Conservation (phyloP, 1,284 basidiomycete species). For the Cronartium ribicola region DNA sequence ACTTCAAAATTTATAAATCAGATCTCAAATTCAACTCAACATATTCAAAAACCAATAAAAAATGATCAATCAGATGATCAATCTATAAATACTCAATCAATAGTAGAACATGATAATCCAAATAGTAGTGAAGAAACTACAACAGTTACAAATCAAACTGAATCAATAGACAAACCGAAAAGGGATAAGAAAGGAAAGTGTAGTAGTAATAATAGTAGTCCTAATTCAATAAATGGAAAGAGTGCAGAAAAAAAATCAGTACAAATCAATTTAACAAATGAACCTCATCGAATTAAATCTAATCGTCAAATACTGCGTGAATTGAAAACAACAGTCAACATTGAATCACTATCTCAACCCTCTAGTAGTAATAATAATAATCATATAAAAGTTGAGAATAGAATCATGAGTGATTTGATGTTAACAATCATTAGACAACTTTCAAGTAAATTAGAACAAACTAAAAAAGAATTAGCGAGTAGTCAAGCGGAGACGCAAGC, state of each 20-base stretch:
- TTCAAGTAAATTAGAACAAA: conserved; percentile 14
- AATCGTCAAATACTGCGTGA: not conserved
- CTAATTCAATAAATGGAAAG: not conserved
- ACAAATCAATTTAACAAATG: not conserved
- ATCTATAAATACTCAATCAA: not conserved
- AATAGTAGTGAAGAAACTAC: not conserved
- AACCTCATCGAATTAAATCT: not conserved
- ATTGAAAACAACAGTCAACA: not conserved
- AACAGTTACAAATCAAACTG: not conserved
- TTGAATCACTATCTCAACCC: not conserved
- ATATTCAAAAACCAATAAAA: not conserved
- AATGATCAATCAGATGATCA: not conserved
- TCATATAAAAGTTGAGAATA: not conserved
- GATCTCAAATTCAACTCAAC: not conserved
- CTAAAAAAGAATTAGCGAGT: conserved; percentile 4
- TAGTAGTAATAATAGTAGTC: not conserved
- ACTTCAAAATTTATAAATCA: not conserved
- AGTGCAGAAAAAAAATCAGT: not conserved
- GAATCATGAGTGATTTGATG: conserved; percentile 5
- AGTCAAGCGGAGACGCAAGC: conserved; percentile 1
- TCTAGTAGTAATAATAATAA: not conserved
- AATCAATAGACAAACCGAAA: not conserved
- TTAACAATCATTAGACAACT: conserved; percentile 20
- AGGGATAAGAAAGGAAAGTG: not conserved
- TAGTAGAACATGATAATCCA: not conserved